Base-by-base conservation (phyloP, 2,329 filamentous ascomycete species). In the Xylaria sp. region DNA sequence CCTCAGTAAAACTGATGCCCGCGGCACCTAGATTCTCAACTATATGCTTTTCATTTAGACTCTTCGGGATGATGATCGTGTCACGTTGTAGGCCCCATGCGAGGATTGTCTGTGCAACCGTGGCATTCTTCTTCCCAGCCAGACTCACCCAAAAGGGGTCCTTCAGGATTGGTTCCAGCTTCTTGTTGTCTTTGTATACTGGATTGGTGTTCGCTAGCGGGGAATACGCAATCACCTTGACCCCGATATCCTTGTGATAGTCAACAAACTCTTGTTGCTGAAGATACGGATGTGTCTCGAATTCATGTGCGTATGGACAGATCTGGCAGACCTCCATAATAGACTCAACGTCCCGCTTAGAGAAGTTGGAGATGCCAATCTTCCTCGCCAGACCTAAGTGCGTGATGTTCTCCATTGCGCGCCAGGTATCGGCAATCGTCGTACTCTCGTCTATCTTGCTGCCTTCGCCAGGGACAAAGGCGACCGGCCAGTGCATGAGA, bases 331-430 rank as follows among this genome's bases (percentile, higher is more conserved):
- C 78, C n/a, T 79, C 72, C 42, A 83, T 63, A 13, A 84, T 74
- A 8, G 74, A 68, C 70, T 82, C 76, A 5, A 84, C 71, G n/a
- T 84, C 79, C 8, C 70, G 66, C 65, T 75, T 75, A 5, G 78
- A 78, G 81, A 90, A 91, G 80, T 91, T 91, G 65, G 87, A 89
- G 53, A 91, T 83, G 58, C 89, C 89, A 62, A 91, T 89, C 67
- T 87, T 81, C 69, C 82, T 84, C 3, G 85, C 84, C 72, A 87
- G 84, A 72, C 85, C 84, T 1, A 83, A 81, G 13, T 80, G 77
- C 37, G 88, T 81, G 23, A 90, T 75, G 70, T 84, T 82, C 77
- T 88, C 85, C 84, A 91, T 86, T 1, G 84, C 84, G 42, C 83
- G 79, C 87, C 87, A 91, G 60, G 88, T 90, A 63, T 83, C 78